phyloP scores from a whole-genome alignment of 495 filamentous ascomycete genomes.

The Viridothelium virens region DNA sequence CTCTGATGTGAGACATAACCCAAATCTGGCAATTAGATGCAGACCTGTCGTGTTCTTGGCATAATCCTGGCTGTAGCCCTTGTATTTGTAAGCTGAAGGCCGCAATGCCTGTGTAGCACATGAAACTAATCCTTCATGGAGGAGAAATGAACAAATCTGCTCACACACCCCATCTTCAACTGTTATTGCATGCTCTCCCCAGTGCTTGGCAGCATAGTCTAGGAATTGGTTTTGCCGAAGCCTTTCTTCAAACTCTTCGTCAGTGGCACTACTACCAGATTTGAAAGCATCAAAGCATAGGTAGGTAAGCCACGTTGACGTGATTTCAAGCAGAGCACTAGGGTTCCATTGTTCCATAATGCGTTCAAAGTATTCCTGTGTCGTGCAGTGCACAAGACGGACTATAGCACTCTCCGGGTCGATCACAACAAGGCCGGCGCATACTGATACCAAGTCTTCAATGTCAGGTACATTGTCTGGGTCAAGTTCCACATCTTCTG shows the following conservation, averaged over 20 bases:
- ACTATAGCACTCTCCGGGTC: slow-evolving; percentile 42
- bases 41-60: neutral
- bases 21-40: neutral
- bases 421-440: slow-evolving; percentile 47
- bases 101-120: neutral
- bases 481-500: slow-evolving; percentile 32
- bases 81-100: neutral
- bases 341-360: slow-evolving; percentile 35
- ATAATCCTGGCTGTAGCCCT: neutral
- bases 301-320: neutral
- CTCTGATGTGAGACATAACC: neutral
- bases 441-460: slow-evolving; percentile 40
- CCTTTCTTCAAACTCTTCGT: neutral
- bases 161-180: neutral
- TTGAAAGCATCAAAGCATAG: neutral
- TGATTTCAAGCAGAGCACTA: slow-evolving; percentile 13
- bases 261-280: neutral
- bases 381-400: slow-evolving; percentile 49
- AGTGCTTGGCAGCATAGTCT: neutral
- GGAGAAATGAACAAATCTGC: neutral
- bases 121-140: neutral
- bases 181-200: neutral
- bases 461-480: slow-evolving; percentile 35
- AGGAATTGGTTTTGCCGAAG: neutral
- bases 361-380: slow-evolving; percentile 45